Base-by-base conservation (phyloP, 257 asterid genomes). In the Lithospermum erythrorhizon region DNA sequence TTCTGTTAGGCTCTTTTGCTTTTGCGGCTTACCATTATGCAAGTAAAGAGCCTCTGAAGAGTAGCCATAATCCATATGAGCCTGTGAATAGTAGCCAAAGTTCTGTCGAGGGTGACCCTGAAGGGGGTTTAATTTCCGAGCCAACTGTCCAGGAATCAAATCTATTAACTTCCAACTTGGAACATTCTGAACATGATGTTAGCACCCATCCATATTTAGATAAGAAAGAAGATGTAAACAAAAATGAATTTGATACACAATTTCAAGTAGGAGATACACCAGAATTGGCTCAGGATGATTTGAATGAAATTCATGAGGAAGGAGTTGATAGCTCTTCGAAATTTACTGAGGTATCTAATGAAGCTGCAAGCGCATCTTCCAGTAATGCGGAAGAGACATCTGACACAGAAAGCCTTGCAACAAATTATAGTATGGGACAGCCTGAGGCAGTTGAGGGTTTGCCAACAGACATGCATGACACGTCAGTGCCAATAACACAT, bases 1-100 rank as follows among this genome's bases (percentile, higher is more conserved):
- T 84, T 70, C 87, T 76, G 53, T 56, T 86, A 61, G 90, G 95
- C 65, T 79, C 95, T 71, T 90, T 62, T 57, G 53, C 81, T 54
- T 0, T 75, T 62, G 89, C 78, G 70, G 95, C 95, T 73, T 84
- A 86, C 81, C 83, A 78, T 66, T 75, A 76, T 75, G 90, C 87
- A 57, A 63, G 59, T 73, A 73, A 61, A 70, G 61, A 37, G 71
- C 71, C 55, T 63, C 67, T 45, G 79, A 78, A 53, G 74, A 62
- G 30, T 58, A 67, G 60, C 58, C 62, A 65, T 55, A 67, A 61
- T 55, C 49, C 29, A n/a, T 70, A 61, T 59, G 77, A 60, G 49
- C 70, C 64, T 35, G 35, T 69, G 59, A 83, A 75, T 61, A 73
- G 54, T 56, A 70, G 61, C 48, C 35, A 68, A 61, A 51, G 58